These are phyloP conservation scores for Bipolaris zeicola DNA, from an alignment of 2,329 filamentous ascomycete species.

Conservation along the genomic window DNA sequence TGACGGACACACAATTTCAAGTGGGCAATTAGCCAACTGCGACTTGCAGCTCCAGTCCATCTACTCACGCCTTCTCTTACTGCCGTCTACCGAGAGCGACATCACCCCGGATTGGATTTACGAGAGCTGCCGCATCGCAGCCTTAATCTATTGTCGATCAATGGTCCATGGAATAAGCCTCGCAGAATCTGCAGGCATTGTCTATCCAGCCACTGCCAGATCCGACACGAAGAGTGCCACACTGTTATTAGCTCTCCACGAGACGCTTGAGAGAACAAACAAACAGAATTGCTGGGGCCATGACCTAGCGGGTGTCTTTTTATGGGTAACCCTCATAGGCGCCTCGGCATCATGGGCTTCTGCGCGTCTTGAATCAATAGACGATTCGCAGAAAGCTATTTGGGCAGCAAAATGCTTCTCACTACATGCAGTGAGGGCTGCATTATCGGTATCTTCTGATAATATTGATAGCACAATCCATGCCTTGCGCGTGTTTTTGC, in stretches of 20 bases:
- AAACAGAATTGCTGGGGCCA: constrained; percentile 29
- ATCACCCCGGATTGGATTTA: constrained; percentile 37
- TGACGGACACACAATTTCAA: constrained; percentile 10
- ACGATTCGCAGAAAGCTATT: constrained; percentile 9
- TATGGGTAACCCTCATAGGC: constrained; percentile 42
- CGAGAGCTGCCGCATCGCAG: constrained; percentile 40
- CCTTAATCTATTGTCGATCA: constrained; percentile 39
- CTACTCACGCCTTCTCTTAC: constrained; percentile 26
- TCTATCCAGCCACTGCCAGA: constrained; percentile 19
- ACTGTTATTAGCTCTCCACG: constrained; percentile 31
- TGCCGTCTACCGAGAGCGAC: constrained; percentile 20
- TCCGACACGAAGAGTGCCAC: constrained; percentile 13
- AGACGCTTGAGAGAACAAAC: constrained; percentile 34
- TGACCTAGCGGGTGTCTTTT: constrained; percentile 33
- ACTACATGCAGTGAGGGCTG: constrained; percentile 31
- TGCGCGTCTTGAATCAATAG: constrained; percentile 11
- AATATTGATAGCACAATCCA: constrained; percentile 29
- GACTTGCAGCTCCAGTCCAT: constrained; percentile 35
- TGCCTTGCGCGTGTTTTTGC: constrained; percentile 33
- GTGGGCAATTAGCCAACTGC: constrained; percentile 21
- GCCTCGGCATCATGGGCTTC: constrained; percentile 34
- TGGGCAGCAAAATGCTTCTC: constrained; percentile 42
- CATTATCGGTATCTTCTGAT: constrained; percentile 27
- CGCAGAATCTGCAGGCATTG: constrained; percentile 27
- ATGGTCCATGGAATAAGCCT: constrained; percentile 37